Evolutionary conservation across 2,329 filamentous ascomycete species (phyloP).

Genomic region (Ceratocystis huliohia): DNA sequence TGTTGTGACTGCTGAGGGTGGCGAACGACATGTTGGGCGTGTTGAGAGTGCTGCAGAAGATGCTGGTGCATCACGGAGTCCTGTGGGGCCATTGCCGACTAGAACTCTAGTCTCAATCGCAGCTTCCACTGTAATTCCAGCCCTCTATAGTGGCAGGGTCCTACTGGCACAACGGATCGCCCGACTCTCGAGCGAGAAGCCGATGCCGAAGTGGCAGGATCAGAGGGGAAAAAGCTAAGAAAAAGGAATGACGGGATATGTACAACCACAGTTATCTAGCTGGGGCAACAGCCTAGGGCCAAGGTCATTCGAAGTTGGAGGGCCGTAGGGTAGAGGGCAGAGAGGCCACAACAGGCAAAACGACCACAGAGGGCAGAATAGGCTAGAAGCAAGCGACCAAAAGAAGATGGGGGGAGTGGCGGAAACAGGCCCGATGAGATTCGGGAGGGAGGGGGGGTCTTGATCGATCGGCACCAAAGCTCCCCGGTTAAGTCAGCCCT

Average conservation of each 20-base stretch:
- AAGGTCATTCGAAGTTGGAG: background rate
- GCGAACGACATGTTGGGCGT: slow-evolving; percentile 8
- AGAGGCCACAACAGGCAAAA: background rate
- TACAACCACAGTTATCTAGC: background rate
- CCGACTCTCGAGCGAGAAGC: background rate
- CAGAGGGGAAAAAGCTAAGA: background rate
- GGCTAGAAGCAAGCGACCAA: background rate
- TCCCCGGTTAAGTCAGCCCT: slow-evolving; percentile 7
- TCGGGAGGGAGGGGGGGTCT: slow-evolving; percentile 2
- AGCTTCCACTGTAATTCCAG: background rate
- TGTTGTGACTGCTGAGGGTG: slow-evolving; percentile 21
- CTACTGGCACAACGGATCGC: slow-evolving; percentile 13
- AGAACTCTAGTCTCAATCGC: background rate
- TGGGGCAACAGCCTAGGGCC: background rate
- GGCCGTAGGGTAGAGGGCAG: background rate
- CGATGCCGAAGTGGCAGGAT: background rate
- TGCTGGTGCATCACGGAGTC: slow-evolving; percentile 23
- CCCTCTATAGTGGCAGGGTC: background rate
- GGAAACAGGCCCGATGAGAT: background rate
- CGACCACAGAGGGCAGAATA: background rate
- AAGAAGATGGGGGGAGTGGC: background rate
- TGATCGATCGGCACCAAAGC: slow-evolving; percentile 4
- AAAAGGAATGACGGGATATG: background rate
- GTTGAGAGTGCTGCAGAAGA: slow-evolving; percentile 23
- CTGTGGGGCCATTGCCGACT: slow-evolving; percentile 11